These are phyloP conservation scores for Naematelia aurantialba DNA, from an alignment of 768 basidiomycete species.

Conservation along the genomic window DNA sequence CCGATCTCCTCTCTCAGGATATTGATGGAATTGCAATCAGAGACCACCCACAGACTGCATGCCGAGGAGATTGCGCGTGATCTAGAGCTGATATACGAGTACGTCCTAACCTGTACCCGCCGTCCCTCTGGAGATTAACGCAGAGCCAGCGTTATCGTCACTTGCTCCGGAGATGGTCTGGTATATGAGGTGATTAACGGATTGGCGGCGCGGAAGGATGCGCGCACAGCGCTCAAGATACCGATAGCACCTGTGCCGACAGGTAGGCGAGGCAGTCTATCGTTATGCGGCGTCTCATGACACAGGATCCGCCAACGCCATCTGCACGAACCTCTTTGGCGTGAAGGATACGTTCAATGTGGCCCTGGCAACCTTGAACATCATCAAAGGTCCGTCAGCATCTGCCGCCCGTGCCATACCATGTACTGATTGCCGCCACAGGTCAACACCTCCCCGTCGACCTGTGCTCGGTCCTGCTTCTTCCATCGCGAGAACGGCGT, in stretches of 20 bases:
- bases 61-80: constrained; percentile 43
- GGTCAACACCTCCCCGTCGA: constrained; percentile 42
- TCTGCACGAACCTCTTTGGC: constrained; percentile 46
- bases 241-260: constrained; percentile 50
- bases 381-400: constrained; percentile 45
- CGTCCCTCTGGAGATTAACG: too few species aligned
- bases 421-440: constrained; percentile 3
- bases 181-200: constrained; percentile 51
- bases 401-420: background rate
- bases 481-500: constrained; percentile 25
- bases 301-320: constrained; percentile 46
- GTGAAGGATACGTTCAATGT: constrained; percentile 46
- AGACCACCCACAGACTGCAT: constrained; percentile 47
- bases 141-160: constrained; percentile 39
- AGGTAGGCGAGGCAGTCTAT: constrained; percentile 20
- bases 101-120: too few species aligned
- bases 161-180: constrained; percentile 49
- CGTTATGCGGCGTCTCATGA: background rate
- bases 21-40: constrained; percentile 17
- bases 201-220: constrained; percentile 44
- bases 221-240: constrained; percentile 40
- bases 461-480: constrained; percentile 42
- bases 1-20: background rate
- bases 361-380: constrained; percentile 44
- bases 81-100: constrained; percentile 45